Conservation (phyloP, 306 rosid species). For the Boehmeria nivea region DNA sequence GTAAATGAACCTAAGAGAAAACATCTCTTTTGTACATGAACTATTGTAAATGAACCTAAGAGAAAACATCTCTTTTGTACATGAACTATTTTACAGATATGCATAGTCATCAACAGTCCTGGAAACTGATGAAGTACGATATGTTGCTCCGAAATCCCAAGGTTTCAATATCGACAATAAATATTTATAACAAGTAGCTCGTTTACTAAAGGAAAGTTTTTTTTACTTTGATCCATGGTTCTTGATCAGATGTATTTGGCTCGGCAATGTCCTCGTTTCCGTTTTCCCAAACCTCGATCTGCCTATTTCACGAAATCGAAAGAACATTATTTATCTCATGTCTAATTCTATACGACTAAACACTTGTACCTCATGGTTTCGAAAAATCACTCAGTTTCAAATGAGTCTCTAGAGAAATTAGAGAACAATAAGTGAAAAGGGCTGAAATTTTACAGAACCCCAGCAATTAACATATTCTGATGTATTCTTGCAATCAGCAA, state of each 20-base stretch:
- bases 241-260: conserved; percentile 12
- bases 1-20: neutral
- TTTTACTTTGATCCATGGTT: conserved; percentile 66
- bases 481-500: too few species aligned
- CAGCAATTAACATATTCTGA: too few species aligned
- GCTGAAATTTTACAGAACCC: too few species aligned
- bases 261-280: conserved; percentile 21
- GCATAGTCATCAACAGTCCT: neutral
- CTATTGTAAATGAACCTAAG: conserved; percentile 1
- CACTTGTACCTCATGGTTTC: neutral
- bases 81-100: neutral
- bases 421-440: neutral
- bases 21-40: neutral
- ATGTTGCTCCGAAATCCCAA: neutral
- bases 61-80: neutral
- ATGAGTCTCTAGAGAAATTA: too few species aligned
- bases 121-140: too few species aligned
- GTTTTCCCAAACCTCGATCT: conserved; percentile 17
- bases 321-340: conserved; percentile 11
- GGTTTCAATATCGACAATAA: neutral
- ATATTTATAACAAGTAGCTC: neutral
- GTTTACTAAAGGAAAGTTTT: neutral
- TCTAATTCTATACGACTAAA: neutral
- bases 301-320: conserved; percentile 36
- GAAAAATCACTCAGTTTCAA: conserved; percentile 15